phyloP scores from a whole-genome alignment of 345 rosid genomes.

The Salix viminalis region DNA sequence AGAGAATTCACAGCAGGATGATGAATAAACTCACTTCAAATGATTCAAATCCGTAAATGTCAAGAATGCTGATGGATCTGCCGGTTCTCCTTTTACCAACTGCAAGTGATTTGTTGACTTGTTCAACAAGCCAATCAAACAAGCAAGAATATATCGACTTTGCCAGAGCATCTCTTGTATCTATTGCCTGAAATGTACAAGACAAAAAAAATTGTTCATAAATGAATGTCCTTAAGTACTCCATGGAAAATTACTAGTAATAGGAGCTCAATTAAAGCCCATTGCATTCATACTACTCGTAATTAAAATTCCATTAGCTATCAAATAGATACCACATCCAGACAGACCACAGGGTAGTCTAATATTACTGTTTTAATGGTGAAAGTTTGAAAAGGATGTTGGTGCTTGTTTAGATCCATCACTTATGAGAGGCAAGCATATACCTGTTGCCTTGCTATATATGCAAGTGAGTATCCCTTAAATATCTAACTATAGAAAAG shows the following conservation, averaged over 20 bases:
- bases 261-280: background rate
- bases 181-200: slow-evolving; percentile 61
- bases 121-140: slow-evolving; percentile 95
- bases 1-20: slow-evolving; percentile 16
- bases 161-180: slow-evolving; percentile 90
- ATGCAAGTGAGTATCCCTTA: background rate
- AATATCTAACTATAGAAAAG: background rate
- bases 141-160: slow-evolving; percentile 88
- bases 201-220: background rate
- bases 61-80: slow-evolving; percentile 98
- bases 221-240: background rate
- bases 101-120: slow-evolving; percentile 89
- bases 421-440: background rate
- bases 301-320: background rate
- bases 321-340: background rate
- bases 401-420: background rate
- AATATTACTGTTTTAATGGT: background rate
- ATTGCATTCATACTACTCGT: background rate
- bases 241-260: background rate
- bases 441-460: background rate
- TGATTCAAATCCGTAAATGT: slow-evolving; percentile 97
- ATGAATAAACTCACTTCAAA: slow-evolving; percentile 61
- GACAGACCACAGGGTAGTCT: background rate
- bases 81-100: slow-evolving; percentile 93
- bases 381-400: background rate